These are phyloP conservation scores for Septoria linicola DNA, from an alignment of 2,329 filamentous ascomycete species.

Conservation along the genomic window DNA sequence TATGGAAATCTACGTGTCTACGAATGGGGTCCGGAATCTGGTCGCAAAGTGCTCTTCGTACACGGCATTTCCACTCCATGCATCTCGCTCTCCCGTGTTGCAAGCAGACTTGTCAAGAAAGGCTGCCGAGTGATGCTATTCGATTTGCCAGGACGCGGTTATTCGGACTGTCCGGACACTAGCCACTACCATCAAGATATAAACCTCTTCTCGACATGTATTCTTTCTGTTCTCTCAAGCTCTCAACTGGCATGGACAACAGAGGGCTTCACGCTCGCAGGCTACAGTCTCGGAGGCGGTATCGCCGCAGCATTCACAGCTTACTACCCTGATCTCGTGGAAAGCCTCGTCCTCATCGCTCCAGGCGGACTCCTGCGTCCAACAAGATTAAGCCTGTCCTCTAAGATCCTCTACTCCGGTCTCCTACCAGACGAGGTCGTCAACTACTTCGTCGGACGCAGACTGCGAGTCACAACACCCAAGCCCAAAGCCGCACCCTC, in stretches of 20 bases:
- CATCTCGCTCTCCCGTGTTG: slow-evolving; percentile 65
- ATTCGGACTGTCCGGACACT: slow-evolving; percentile 69
- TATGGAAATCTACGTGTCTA: slow-evolving; percentile 73
- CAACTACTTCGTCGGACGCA: slow-evolving; percentile 49
- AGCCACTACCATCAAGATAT: slow-evolving; percentile 67
- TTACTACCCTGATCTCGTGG: slow-evolving; percentile 67
- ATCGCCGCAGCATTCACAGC: slow-evolving; percentile 68
- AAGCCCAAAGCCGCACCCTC: slow-evolving; percentile 4
- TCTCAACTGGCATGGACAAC: slow-evolving; percentile 64
- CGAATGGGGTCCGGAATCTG: slow-evolving; percentile 74
- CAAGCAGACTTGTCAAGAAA: slow-evolving; percentile 60
- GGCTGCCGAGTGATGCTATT: slow-evolving; percentile 80
- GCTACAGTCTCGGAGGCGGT: slow-evolving; percentile 78
- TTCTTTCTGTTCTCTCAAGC: slow-evolving; percentile 68
- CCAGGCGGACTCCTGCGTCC: slow-evolving; percentile 73
- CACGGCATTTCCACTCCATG: slow-evolving; percentile 82
- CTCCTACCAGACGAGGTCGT: slow-evolving; percentile 60
- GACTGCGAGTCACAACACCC: slow-evolving; percentile 24
- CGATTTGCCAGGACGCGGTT: slow-evolving; percentile 75
- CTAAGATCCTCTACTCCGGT: slow-evolving; percentile 63
- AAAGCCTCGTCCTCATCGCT: slow-evolving; percentile 71
- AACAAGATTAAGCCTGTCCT: slow-evolving; percentile 60
- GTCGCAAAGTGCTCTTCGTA: slow-evolving; percentile 70
- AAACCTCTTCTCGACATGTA: slow-evolving; percentile 70
- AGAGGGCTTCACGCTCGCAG: slow-evolving; percentile 66